A percentile compares a stretch with the other conserved stretches of the same genome.
Conservation (phyloP, 169 alveolate genomes). For the Cryptosporidium tyzzeri region DNA sequence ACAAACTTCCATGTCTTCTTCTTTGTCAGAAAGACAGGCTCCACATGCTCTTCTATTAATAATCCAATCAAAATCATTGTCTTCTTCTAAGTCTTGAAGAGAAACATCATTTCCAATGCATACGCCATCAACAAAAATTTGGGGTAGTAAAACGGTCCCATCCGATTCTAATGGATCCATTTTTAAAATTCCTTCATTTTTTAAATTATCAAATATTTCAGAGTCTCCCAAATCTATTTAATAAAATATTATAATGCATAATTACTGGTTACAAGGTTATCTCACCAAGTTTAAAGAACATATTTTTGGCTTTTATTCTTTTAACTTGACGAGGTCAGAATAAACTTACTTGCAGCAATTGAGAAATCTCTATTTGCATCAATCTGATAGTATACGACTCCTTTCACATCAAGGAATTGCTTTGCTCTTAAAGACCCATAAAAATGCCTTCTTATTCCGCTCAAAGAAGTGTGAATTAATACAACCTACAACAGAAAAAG, state of each 20-base stretch:
- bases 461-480: slow-evolving; percentile 86
- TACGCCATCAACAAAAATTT: slow-evolving; percentile 87
- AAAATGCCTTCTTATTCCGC: slow-evolving; percentile 85
- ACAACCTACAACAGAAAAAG: slow-evolving; percentile 78
- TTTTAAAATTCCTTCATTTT: slow-evolving; percentile 83
- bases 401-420: slow-evolving; percentile 88
- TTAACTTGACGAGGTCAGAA: neutral
- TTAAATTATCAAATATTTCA: slow-evolving; percentile 85
- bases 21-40: slow-evolving; percentile 65
- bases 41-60: slow-evolving; percentile 69
- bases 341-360: slow-evolving; percentile 84
- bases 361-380: slow-evolving; percentile 89
- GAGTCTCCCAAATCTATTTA: slow-evolving; percentile 83
- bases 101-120: slow-evolving; percentile 84
- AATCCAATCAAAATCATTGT: slow-evolving; percentile 85
- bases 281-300: slow-evolving; percentile 9
- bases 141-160: slow-evolving; percentile 83
- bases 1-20: slow-evolving; percentile 51
- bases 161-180: slow-evolving; percentile 68
- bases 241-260: neutral
- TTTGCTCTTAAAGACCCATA: slow-evolving; percentile 86
- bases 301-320: neutral
- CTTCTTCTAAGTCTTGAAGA: slow-evolving; percentile 90
- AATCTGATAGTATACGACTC: slow-evolving; percentile 86
- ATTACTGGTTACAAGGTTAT: neutral